phyloP scores from a whole-genome alignment of 192 early-diverging fungal species.

The Hyaloraphidium curvatum region DNA sequence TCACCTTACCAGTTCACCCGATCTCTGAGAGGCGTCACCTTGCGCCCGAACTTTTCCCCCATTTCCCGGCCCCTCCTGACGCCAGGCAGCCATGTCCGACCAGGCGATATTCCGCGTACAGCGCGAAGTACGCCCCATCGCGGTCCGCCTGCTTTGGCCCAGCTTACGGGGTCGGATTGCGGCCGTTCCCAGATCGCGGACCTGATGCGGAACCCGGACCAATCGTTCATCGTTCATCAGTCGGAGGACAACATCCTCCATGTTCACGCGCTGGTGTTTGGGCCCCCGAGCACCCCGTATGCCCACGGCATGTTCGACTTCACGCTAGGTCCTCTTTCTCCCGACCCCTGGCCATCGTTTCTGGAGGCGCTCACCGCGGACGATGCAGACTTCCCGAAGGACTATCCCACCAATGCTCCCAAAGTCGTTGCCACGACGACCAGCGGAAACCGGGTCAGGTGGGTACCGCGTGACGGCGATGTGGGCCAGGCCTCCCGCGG shows the following conservation, averaged over 20 bases:
- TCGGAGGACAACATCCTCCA: not conserved
- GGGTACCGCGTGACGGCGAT: too few species aligned
- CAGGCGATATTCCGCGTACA: not conserved
- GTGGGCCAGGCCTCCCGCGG: too few species aligned
- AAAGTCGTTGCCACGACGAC: not conserved
- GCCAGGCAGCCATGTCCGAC: too few species aligned
- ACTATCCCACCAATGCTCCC: not conserved
- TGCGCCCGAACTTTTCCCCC: too few species aligned
- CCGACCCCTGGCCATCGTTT: too few species aligned
- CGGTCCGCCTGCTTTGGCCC: not conserved
- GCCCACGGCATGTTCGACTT: not conserved
- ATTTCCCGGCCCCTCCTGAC: too few species aligned
- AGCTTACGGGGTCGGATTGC: not conserved
- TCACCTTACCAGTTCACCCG: too few species aligned
- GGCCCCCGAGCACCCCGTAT: not conserved
- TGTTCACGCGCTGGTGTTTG: not conserved
- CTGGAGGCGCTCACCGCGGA: too few species aligned
- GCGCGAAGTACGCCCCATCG: not conserved
- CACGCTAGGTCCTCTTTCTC: too few species aligned
- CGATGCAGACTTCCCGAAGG: not conserved
- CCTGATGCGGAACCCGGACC: not conserved
- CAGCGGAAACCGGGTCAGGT: not conserved
- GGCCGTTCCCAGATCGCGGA: not conserved
- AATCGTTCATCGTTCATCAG: not conserved
- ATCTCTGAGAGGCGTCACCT: too few species aligned